Evolutionary conservation across 2,329 filamentous ascomycete genomes (phyloP).

Genomic region (Zalaria obscura): DNA sequence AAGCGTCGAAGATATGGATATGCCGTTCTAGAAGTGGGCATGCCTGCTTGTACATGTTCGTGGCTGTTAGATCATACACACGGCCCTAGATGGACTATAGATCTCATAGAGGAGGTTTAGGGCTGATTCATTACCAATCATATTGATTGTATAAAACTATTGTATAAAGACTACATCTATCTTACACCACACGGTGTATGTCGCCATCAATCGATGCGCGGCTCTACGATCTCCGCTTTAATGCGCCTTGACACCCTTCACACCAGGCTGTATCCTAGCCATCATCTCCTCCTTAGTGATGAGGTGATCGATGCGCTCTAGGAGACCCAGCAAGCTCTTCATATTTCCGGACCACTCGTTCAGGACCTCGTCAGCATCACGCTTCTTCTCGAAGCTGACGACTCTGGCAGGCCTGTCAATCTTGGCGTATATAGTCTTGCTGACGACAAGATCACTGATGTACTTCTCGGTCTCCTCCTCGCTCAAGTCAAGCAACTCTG

Average conservation of each 20-base stretch:
- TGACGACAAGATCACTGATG: conserved; percentile 90
- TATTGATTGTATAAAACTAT: too few species aligned
- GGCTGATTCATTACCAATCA: too few species aligned
- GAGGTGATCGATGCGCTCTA: conserved; percentile 90
- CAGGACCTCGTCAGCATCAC: conserved; percentile 87
- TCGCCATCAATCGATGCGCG: neutral
- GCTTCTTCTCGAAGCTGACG: conserved; percentile 87
- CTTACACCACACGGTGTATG: neutral
- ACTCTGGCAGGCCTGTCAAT: conserved; percentile 88
- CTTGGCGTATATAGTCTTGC: conserved; percentile 95
- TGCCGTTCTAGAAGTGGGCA: conserved; percentile 39
- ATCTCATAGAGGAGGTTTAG: neutral
- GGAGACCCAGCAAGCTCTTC: conserved; percentile 73
- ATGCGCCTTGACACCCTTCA: conserved; percentile 22
- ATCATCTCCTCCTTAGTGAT: conserved; percentile 99
- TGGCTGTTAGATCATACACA: neutral
- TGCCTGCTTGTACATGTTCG: conserved; percentile 1
- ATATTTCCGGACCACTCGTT: conserved; percentile 99
- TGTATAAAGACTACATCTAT: neutral
- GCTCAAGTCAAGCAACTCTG: conserved; percentile 76
- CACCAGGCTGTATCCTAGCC: conserved; percentile 72
- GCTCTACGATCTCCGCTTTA: neutral
- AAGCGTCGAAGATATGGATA: conserved; percentile 52
- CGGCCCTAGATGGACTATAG: neutral
- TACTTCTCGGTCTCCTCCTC: conserved; percentile 98